Conservation (phyloP, 1,284 basidiomycete species). For the Ceratobasidium sp. region DNA sequence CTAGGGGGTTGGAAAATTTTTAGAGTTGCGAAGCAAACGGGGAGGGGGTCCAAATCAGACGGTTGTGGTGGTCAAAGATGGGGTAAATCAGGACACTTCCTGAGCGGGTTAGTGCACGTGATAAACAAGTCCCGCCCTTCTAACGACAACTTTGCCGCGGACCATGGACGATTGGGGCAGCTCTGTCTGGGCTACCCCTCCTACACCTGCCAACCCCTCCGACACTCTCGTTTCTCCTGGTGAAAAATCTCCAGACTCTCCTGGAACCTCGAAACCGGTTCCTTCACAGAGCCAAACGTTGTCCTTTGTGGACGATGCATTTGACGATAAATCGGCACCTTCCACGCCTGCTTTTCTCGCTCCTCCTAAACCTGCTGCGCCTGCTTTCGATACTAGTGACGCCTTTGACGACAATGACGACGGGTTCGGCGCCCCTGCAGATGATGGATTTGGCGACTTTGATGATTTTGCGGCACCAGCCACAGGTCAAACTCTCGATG, state of each 20-base stretch:
- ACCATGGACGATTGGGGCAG: constrained; percentile 77
- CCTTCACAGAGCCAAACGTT: constrained; percentile 23
- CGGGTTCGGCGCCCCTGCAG: constrained; percentile 56
- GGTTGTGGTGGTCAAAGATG: neutral
- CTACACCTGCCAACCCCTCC: constrained; percentile 58
- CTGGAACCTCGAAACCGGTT: constrained; percentile 50
- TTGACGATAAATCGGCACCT: constrained; percentile 48
- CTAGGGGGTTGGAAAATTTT: neutral
- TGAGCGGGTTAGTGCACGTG: constrained; percentile 8
- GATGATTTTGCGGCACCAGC: constrained; percentile 57
- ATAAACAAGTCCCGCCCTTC: constrained; percentile 28
- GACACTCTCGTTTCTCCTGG: constrained; percentile 52
- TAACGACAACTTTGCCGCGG: constrained; percentile 52
- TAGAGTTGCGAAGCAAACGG: neutral
- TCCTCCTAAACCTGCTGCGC: constrained; percentile 35
- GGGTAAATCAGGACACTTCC: neutral
- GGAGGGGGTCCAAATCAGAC: neutral
- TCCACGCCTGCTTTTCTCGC: constrained; percentile 51
- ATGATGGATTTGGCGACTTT: constrained; percentile 79
- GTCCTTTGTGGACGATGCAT: constrained; percentile 44
- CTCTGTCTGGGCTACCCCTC: constrained; percentile 74
- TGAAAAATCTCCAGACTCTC: constrained; percentile 44
- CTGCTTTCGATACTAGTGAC: constrained; percentile 57
- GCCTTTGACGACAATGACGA: constrained; percentile 77
- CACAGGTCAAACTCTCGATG: constrained; percentile 51